phyloP scores from a whole-genome alignment of 805 yeast species.

The Sungouiella blattae region DNA sequence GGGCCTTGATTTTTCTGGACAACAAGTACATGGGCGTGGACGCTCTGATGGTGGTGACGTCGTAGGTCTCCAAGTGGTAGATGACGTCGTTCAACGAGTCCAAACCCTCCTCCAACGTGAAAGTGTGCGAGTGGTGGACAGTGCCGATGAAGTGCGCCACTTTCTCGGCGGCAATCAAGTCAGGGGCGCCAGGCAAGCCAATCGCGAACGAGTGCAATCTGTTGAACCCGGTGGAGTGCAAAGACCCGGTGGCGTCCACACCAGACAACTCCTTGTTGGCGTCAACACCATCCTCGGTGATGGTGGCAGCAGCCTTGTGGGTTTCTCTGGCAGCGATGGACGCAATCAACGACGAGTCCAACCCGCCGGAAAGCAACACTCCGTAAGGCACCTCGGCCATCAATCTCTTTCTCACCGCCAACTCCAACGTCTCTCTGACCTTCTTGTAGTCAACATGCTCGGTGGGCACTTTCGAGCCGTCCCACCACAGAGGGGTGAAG shows the following conservation, averaged over 20 bases:
- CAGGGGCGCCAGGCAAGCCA: conserved; percentile 98
- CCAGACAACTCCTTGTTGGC: conserved; percentile 80
- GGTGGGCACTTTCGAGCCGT: conserved; percentile 69
- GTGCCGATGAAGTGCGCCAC: conserved; percentile 97
- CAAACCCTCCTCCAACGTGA: conserved; percentile 94
- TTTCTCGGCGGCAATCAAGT: conserved; percentile 90
- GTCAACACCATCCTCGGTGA: conserved; percentile 47
- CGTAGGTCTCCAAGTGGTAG: conserved; percentile 93
- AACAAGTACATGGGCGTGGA: conserved; percentile 98
- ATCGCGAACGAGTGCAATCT: conserved; percentile 93
- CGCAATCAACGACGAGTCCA: conserved; percentile 95
- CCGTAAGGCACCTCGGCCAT: conserved; percentile 99
- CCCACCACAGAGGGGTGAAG: conserved; percentile 95
- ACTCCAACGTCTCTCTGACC: conserved; percentile 79
- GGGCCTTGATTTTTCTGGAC: conserved; percentile 96
- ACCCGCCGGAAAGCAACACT: conserved; percentile 94
- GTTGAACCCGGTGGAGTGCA: conserved; percentile 74
- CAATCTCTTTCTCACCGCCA: conserved; percentile 96
- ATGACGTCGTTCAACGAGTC: conserved; percentile 95
- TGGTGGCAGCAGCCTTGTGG: conserved; percentile 59
- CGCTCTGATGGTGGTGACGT: conserved; percentile 98
- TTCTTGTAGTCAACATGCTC: conserved; percentile 67
- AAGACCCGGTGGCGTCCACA: conserved; percentile 83
- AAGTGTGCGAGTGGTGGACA: conserved; percentile 95
- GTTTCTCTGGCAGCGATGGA: conserved; percentile 97